phyloP scores from a whole-genome alignment of 2,329 filamentous ascomycete species.

The Plenodomus tracheiphilus region DNA sequence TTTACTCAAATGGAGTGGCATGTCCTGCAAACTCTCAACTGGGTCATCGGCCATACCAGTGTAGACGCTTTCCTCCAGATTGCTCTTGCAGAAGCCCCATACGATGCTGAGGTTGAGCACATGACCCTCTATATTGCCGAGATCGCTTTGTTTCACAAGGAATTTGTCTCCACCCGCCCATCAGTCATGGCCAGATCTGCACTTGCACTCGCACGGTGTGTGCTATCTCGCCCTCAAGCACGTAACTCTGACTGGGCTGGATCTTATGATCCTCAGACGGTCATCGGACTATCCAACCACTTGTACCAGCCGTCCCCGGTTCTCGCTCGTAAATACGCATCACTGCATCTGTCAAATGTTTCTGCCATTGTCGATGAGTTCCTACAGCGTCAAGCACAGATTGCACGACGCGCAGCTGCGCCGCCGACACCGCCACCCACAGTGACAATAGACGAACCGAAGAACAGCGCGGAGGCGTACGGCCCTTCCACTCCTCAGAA shows the following conservation, averaged over 20 bases:
- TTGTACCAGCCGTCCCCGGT: constrained; percentile 69
- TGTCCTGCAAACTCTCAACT: constrained; percentile 94
- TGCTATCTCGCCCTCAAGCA: constrained; percentile 78
- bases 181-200: constrained; percentile 89
- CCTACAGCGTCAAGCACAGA: constrained; percentile 61
- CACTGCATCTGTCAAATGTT: constrained; percentile 66
- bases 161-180: constrained; percentile 90
- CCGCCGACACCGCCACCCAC: constrained; percentile 64
- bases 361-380: constrained; percentile 68
- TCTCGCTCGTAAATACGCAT: constrained; percentile 69
- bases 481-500: constrained; percentile 82
- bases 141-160: constrained; percentile 93
- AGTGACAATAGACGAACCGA: constrained; percentile 54
- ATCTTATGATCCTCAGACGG: constrained; percentile 68
- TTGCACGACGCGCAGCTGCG: constrained; percentile 48
- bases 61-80: constrained; percentile 92
- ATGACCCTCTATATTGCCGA: constrained; percentile 95
- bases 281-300: constrained; percentile 66
- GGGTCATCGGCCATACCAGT: constrained; percentile 93
- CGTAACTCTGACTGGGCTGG: constrained; percentile 76
- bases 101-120: constrained; percentile 86
- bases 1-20: constrained; percentile 99
- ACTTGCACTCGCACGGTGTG: constrained; percentile 81
- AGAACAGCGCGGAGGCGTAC: constrained; percentile 50
- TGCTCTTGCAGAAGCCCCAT: constrained; percentile 73